A percentile compares a stretch with the other conserved stretches of the same genome.
phyloP scores from a whole-genome alignment of 2,329 filamentous ascomycete genomes.

The Fonsecaea pugnacius region DNA sequence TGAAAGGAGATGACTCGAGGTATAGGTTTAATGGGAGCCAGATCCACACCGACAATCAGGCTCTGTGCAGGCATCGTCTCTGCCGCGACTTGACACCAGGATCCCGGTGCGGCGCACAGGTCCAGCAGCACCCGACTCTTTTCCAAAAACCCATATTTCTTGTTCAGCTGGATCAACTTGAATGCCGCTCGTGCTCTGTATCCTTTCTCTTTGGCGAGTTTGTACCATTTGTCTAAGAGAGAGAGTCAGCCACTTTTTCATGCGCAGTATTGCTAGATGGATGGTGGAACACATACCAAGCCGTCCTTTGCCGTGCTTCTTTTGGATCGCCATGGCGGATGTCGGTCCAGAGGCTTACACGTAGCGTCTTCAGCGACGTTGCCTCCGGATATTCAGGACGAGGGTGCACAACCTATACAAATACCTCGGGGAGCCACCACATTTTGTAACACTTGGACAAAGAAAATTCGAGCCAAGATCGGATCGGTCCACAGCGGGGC shows the following conservation, averaged over 20 bases:
- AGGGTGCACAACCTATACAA: not conserved
- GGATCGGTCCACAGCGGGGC: not conserved
- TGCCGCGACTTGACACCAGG: slow-evolving; percentile 94
- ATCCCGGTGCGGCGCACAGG: slow-evolving; percentile 96
- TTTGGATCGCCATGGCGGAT: slow-evolving; percentile 83
- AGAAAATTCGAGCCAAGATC: slow-evolving; percentile 1
- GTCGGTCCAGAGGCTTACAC: not conserved
- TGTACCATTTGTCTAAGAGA: slow-evolving; percentile 95
- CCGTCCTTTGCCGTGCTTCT: slow-evolving; percentile 65
- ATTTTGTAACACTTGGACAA: not conserved
- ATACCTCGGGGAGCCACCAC: not conserved
- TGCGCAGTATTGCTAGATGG: slow-evolving; percentile 5
- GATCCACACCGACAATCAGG: slow-evolving; percentile 91
- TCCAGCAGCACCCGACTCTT: slow-evolving; percentile 95
- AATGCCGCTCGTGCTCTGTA: slow-evolving; percentile 95
- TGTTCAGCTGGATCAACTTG: slow-evolving; percentile 97
- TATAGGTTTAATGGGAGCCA: slow-evolving; percentile 93
- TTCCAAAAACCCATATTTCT: slow-evolving; percentile 98
- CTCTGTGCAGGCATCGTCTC: slow-evolving; percentile 91
- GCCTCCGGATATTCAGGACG: not conserved
- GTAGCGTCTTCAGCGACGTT: not conserved
- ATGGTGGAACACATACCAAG: slow-evolving; percentile 13
- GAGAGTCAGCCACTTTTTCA: slow-evolving; percentile 11
- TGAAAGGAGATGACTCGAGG: slow-evolving; percentile 94
- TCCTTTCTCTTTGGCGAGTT: slow-evolving; percentile 96